Conservation (phyloP, 2,329 filamentous ascomycete genomes). For the Pseudocercospora macadamiae region DNA sequence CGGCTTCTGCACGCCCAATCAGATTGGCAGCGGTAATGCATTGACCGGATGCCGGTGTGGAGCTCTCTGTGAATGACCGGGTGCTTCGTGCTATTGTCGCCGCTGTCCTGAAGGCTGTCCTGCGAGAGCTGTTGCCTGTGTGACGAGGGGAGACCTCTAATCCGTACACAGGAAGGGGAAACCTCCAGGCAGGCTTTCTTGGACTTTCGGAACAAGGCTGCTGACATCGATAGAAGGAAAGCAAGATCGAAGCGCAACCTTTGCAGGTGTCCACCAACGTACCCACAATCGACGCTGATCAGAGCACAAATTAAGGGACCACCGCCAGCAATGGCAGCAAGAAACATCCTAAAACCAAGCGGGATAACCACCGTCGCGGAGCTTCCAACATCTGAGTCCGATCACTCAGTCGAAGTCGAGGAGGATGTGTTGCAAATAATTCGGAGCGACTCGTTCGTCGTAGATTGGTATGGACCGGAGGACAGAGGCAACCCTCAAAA, state of each 20-base stretch:
- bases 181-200: no score
- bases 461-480: conserved; percentile 19
- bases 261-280: no score
- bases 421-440: conserved; percentile 10
- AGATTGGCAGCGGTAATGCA: background rate
- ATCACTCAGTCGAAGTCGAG: conserved; percentile 1
- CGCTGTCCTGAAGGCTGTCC: background rate
- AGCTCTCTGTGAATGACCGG: background rate
- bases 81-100: background rate
- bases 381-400: background rate
- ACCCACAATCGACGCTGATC: no score
- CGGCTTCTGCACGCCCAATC: background rate
- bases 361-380: background rate
- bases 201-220: no score
- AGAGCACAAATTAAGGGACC: no score
- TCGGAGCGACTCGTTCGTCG: conserved; percentile 12
- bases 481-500: conserved; percentile 20
- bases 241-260: background rate
- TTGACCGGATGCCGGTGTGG: background rate
- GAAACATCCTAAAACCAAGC: background rate
- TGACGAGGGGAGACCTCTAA: no score
- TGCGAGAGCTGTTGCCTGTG: background rate
- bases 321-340: background rate
- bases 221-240: no score
- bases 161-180: no score